These are phyloP conservation scores for Mrakia hoshinonis DNA, from an alignment of 768 basidiomycete genomes.

Conservation along the genomic window DNA sequence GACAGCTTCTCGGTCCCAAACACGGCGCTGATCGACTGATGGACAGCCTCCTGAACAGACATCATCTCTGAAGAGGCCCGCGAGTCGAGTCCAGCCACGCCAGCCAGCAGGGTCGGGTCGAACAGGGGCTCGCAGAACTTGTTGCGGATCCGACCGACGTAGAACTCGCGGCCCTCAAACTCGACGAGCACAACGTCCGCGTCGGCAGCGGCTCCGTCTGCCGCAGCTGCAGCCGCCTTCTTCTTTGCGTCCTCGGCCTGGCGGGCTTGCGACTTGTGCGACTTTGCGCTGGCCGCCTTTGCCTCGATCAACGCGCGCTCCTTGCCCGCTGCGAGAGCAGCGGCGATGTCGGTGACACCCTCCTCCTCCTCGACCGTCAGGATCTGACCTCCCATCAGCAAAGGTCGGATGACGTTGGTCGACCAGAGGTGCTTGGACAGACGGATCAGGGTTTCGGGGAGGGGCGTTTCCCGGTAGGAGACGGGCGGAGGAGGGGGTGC, in stretches of 20 bases:
- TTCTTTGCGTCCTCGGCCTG: conserved; percentile 52
- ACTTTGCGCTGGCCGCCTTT: conserved; percentile 39
- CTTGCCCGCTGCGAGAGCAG: conserved; percentile 80
- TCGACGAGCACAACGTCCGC: conserved; percentile 28
- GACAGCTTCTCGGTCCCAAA: conserved; percentile 60
- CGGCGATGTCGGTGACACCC: conserved; percentile 80
- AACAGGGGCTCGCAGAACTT: conserved; percentile 85
- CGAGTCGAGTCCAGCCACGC: conserved; percentile 12
- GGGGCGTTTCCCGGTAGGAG: conserved; percentile 29
- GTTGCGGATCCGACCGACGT: conserved; percentile 80
- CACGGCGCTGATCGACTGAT: conserved; percentile 34
- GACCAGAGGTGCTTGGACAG: conserved; percentile 33
- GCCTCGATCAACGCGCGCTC: conserved; percentile 81
- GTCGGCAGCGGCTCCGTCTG: conserved; percentile 25
- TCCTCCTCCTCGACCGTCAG: conserved; percentile 54
- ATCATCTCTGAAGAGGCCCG: conserved; percentile 6
- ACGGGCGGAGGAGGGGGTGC: background rate
- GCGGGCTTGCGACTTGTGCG: conserved; percentile 24
- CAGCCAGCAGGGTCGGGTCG: conserved; percentile 53
- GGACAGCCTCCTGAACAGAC: conserved; percentile 24
- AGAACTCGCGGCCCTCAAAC: conserved; percentile 50
- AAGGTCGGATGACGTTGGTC: conserved; percentile 29
- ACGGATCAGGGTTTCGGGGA: conserved; percentile 50
- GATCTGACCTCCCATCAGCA: conserved; percentile 34
- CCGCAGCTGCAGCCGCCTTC: conserved; percentile 44